Evolutionary conservation across 352 stramenopile species (phyloP), one percentile per base, ranked within the genome.

Genomic region (Globisporangium acanthophoron): DNA sequence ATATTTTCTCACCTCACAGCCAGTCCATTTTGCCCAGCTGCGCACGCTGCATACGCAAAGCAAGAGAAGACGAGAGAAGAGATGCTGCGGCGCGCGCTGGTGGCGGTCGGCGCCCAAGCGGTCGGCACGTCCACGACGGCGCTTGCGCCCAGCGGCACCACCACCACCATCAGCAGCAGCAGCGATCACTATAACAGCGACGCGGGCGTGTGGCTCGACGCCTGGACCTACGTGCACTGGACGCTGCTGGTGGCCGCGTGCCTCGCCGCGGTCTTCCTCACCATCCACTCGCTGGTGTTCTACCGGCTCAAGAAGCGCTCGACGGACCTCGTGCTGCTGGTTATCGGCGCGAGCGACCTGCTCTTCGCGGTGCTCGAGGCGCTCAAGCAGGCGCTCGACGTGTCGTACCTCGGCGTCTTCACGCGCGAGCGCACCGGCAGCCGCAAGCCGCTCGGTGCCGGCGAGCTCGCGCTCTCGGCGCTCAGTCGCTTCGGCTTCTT

Each of bases 401-500:
- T 72, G 27, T 76, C 73, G 39, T 89, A 89, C 63, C 62, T 78
- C 3, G 70, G 69, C 31, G 56, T 74, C n/a, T 81, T 73, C 37
- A 51, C 63, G 33, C 40, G 47, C 48, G 40, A 59, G 3, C 43
- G 61, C 15, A 20, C 52, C 13, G 52, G 59, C 11, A 4, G 27
- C 29, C 18, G 63, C 24, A 39, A 56, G 33, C 43, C 45, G 37
- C 43, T 58, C 66, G 75, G 35, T 1, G n/a, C 53, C 7, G 33
- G 47, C 27, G 64, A 71, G 49, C 39, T 77, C 43, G 39, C 73
- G 20, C 40, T 84, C 31, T 72, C 71, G 33, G 57, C 79, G 39
- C 55, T 87, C n/a, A 65, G 69, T 18, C 80, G 80, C 54, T 82
- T 79, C 56, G 65, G 69, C 54, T 85, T 90, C 64, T 88, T 88